phyloP scores from a whole-genome alignment of 2,329 filamentous ascomycete genomes.

The Leptographium flavum region DNA sequence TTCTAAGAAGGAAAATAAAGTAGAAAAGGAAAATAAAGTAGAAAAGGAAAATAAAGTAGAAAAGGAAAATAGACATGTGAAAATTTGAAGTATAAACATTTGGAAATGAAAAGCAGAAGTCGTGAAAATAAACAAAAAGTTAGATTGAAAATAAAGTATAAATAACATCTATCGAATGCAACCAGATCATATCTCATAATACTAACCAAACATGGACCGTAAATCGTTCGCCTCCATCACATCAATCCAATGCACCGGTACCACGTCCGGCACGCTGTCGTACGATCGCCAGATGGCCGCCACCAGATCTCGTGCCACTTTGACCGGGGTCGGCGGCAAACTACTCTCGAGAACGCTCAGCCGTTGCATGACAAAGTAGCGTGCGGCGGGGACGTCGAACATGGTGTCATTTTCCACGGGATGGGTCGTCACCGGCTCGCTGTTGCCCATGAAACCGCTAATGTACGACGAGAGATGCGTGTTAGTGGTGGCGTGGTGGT shows the following conservation, averaged over 20 bases:
- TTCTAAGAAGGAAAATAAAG: neutral
- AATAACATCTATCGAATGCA: neutral
- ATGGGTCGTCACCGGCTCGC: neutral
- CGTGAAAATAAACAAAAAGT: too few species aligned
- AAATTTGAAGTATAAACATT: too few species aligned
- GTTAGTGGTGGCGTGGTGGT: too few species aligned
- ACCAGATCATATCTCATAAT: neutral
- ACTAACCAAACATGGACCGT: constrained; percentile 7
- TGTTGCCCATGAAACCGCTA: neutral
- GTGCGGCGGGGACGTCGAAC: constrained; percentile 18
- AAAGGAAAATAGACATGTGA: too few species aligned
- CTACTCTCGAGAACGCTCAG: constrained; percentile 23
- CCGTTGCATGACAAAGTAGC: constrained; percentile 22
- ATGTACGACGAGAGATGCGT: constrained; percentile 4
- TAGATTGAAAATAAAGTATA: too few species aligned
- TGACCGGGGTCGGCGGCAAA: constrained; percentile 22
- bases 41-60: too few species aligned
- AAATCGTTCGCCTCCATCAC: constrained; percentile 18
- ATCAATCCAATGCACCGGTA: constrained; percentile 23
- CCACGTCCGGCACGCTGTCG: constrained; percentile 15
- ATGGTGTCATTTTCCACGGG: neutral
- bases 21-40: neutral
- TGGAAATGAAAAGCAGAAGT: too few species aligned
- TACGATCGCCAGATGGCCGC: constrained; percentile 24
- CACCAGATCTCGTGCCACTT: constrained; percentile 23